Percentiles rank a stretch among this genome's conserved stretches.
Evolutionary conservation across 495 filamentous ascomycete genomes (phyloP).

Genomic region (Aspergillus panamensis): DNA sequence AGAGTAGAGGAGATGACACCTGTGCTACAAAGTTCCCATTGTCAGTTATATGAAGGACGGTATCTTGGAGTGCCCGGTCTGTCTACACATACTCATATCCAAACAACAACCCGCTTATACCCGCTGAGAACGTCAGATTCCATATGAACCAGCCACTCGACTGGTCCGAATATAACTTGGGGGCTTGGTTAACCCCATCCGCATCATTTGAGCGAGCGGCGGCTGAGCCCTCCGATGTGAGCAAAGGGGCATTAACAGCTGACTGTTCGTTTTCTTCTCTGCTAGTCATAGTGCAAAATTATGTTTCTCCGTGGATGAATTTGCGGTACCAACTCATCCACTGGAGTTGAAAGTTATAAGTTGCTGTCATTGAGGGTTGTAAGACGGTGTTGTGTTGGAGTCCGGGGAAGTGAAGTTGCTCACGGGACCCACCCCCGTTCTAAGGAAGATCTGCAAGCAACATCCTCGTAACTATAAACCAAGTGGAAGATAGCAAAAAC

Average conservation of each 20-base stretch:
- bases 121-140: constrained; percentile 74
- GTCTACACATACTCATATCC: constrained; percentile 63
- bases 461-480: not conserved
- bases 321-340: not conserved
- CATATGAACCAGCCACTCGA: constrained; percentile 56
- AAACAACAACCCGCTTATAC: constrained; percentile 82
- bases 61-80: not conserved
- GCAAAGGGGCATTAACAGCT: constrained; percentile 32
- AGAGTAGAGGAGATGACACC: constrained; percentile 88
- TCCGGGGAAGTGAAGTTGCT: constrained; percentile 4
- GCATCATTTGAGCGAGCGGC: constrained; percentile 15
- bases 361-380: not conserved
- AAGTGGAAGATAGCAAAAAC: not conserved
- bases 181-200: constrained; percentile 12
- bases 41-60: constrained; percentile 19
- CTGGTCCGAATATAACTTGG: constrained; percentile 13
- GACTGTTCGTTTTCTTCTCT: constrained; percentile 25
- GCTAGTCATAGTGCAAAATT: constrained; percentile 24
- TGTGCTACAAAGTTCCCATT: constrained; percentile 52
- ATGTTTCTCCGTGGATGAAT: constrained; percentile 12
- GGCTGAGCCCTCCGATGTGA: constrained; percentile 19
- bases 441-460: not conserved
- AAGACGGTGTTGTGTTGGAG: not conserved
- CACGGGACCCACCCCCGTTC: constrained; percentile 15
- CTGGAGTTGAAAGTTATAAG: not conserved